Percentiles rank a stretch among this genome's conserved stretches.
Conservation (phyloP, 352 stramenopile genomes). For the Globisporangium okanoganense region DNA sequence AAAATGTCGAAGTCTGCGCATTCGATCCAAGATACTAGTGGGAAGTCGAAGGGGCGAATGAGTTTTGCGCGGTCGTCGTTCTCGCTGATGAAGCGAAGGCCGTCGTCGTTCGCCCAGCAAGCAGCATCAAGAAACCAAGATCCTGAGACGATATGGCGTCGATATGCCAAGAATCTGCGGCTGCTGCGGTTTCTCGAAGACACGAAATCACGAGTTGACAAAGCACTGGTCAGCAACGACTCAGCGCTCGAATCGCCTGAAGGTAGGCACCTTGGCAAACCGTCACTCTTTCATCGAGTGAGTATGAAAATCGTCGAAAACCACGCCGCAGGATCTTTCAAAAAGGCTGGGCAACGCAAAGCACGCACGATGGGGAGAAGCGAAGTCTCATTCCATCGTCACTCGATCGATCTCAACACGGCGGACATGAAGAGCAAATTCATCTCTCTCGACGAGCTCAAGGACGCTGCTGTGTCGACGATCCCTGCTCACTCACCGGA, state of each 20-base stretch:
- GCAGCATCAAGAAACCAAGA: not conserved
- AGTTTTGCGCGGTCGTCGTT: not conserved
- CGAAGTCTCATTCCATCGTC: not conserved
- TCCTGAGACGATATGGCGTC: not conserved
- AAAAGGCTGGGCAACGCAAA: not conserved
- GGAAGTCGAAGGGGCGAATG: not conserved
- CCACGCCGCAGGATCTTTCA: not conserved
- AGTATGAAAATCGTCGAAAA: not conserved
- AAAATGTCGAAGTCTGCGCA: not conserved
- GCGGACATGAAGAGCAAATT: not conserved
- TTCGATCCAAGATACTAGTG: not conserved
- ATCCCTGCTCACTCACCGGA: not conserved
- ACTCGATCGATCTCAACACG: slow-evolving; percentile 1
- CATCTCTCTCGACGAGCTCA: not conserved
- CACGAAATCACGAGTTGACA: not conserved
- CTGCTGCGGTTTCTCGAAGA: not conserved
- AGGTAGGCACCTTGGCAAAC: no score
- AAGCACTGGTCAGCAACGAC: not conserved
- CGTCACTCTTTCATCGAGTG: not conserved
- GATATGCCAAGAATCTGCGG: not conserved
- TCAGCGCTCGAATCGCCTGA: not conserved
- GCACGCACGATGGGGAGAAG: not conserved
- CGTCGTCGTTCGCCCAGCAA: not conserved
- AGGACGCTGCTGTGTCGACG: not conserved
- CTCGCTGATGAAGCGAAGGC: not conserved